Evolutionary conservation across 257 asterid genomes (phyloP).

Genomic region (Nicotiana sylvestris): DNA sequence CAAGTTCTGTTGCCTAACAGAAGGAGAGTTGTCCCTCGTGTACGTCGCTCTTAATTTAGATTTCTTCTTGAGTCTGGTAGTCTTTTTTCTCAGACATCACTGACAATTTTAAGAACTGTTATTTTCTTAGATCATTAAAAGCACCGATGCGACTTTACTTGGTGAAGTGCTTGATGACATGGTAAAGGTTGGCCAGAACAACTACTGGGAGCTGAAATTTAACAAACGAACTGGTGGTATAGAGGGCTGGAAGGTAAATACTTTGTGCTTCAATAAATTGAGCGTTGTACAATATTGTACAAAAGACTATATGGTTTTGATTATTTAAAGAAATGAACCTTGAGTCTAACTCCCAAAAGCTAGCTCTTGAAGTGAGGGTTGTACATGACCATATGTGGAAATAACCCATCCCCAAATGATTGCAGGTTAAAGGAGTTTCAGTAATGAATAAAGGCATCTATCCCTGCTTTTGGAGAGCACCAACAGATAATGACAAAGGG

Average conservation of each 20-base stretch:
- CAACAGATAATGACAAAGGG: slow-evolving; percentile 95
- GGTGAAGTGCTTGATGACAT: slow-evolving; percentile 46
- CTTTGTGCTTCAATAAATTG: background rate
- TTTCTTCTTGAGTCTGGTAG: slow-evolving; percentile 10
- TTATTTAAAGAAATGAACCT: background rate
- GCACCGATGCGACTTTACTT: slow-evolving; percentile 28
- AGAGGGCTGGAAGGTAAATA: slow-evolving; percentile 82
- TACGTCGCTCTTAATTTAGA: slow-evolving; percentile 30
- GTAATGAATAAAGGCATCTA: slow-evolving; percentile 67
- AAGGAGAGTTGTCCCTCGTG: slow-evolving; percentile 53
- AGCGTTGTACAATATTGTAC: background rate
- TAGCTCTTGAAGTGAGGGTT: background rate
- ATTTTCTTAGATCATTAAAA: slow-evolving; percentile 42
- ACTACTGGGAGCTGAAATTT: slow-evolving; percentile 73
- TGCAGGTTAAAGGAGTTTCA: slow-evolving; percentile 57
- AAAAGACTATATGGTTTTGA: background rate
- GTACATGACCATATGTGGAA: background rate
- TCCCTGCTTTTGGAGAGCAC: slow-evolving; percentile 99
- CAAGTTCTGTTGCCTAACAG: slow-evolving; percentile 67
- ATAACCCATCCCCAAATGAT: background rate
- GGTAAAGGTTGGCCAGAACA: slow-evolving; percentile 47
- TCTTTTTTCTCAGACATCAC: slow-evolving; percentile 6
- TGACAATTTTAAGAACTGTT: slow-evolving; percentile 8
- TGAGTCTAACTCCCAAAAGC: background rate
- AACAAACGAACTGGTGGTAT: slow-evolving; percentile 60